Conservation (phyloP, 306 rosid genomes). For the Vicia sativa region DNA sequence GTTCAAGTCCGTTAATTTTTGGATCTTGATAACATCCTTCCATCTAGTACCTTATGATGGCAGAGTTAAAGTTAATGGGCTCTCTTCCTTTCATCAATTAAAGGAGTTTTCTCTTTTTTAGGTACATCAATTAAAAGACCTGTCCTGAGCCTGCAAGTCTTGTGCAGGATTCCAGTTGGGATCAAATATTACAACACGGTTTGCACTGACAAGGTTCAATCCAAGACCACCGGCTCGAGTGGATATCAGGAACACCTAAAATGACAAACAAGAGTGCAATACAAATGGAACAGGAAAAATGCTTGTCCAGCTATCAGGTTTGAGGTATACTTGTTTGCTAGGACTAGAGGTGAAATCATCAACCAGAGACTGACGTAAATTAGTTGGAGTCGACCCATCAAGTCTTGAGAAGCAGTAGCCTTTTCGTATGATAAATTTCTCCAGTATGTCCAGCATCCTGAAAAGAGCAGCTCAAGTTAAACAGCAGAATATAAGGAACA, state of each 20-base stretch:
- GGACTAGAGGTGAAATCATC: constrained; percentile 93
- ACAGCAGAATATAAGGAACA: constrained; percentile 23
- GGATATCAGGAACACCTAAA: constrained; percentile 89
- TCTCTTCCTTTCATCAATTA: constrained; percentile 57
- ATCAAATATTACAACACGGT: constrained; percentile 93
- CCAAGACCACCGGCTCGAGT: constrained; percentile 98
- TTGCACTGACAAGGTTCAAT: constrained; percentile 94
- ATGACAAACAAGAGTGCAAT: constrained; percentile 33
- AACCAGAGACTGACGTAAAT: constrained; percentile 79
- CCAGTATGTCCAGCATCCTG: constrained; percentile 95
- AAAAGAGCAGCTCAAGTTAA: constrained; percentile 43
- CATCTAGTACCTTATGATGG: too few relatives aligned
- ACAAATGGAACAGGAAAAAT: constrained; percentile 28
- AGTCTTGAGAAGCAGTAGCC: constrained; percentile 94
- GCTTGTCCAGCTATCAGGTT: constrained; percentile 30
- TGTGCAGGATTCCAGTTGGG: constrained; percentile 99
- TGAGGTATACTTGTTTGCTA: constrained; percentile 72
- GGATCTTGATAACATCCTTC: too few relatives aligned
- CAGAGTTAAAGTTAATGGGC: too few relatives aligned
- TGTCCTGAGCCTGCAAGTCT: constrained; percentile 94
- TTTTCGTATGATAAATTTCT: constrained; percentile 82
- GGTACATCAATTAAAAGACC: constrained; percentile 62
- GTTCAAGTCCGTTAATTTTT: constrained; percentile 31
- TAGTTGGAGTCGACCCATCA: constrained; percentile 91
- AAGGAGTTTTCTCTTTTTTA: constrained; percentile 41